Percentiles rank a stretch among this genome's conserved stretches.
These are phyloP conservation scores for Plectosphaerella cucumerina DNA, from an alignment of 2,329 filamentous ascomycete species.

Conservation along the genomic window DNA sequence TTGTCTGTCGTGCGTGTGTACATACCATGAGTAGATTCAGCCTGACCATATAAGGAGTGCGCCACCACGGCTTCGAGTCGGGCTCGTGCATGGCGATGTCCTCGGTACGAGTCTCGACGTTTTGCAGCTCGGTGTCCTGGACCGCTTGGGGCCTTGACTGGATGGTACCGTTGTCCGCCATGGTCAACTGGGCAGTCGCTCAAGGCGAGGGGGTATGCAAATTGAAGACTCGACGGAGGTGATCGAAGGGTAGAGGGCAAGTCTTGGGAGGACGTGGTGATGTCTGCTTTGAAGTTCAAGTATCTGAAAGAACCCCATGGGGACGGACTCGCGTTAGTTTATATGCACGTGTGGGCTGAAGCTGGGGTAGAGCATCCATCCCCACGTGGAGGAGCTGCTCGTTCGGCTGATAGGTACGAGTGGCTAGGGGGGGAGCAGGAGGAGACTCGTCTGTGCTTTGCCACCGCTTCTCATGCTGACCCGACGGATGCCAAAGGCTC, in stretches of 20 bases:
- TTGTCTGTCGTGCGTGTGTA: too few relatives aligned
- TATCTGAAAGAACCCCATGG: background rate
- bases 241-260: background rate
- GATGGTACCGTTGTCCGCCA: background rate
- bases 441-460: too few relatives aligned
- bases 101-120: background rate
- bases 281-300: background rate
- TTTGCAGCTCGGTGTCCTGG: background rate
- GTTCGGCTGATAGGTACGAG: too few relatives aligned
- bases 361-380: background rate
- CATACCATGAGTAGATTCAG: conserved; percentile 11
- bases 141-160: background rate
- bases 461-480: background rate
- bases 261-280: background rate
- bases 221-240: background rate
- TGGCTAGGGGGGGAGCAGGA: too few relatives aligned
- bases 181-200: too few relatives aligned
- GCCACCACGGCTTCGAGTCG: conserved; percentile 4
- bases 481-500: background rate
- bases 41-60: conserved; percentile 18
- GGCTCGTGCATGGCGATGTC: background rate
- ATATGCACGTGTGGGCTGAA: background rate
- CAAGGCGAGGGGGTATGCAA: background rate
- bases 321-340: background rate
- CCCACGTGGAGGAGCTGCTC: background rate